These are phyloP conservation scores for Logfia minima DNA, from an alignment of 129 eudicot genomes.

Conservation along the genomic window DNA sequence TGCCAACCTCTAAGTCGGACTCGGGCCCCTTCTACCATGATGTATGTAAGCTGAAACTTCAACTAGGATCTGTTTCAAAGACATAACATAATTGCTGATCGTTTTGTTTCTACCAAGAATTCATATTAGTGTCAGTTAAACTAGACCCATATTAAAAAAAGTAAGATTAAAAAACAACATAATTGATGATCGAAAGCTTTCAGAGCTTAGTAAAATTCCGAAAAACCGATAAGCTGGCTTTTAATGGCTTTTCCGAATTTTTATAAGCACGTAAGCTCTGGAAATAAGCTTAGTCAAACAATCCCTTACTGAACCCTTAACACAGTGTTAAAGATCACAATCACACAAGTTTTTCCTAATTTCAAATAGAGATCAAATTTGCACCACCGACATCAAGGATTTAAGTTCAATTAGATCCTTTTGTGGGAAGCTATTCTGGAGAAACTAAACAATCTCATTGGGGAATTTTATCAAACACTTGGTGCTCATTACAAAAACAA, in stretches of 20 bases:
- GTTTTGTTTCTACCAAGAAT: not conserved
- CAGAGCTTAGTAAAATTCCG: too few relatives aligned
- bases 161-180: not conserved
- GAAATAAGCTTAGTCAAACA: not conserved
- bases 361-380: not conserved
- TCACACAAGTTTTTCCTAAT: not conserved
- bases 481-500: not conserved
- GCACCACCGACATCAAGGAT: not conserved
- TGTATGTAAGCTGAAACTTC: conserved; percentile 21
- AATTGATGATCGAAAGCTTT: not conserved
- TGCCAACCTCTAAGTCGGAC: conserved; percentile 80
- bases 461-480: not conserved
- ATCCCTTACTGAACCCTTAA: not conserved
- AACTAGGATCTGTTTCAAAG: conserved; percentile 1
- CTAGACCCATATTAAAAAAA: not conserved
- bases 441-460: not conserved
- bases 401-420: not conserved
- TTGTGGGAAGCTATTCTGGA: not conserved
- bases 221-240: not conserved
- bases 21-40: conserved; percentile 63
- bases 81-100: not conserved
- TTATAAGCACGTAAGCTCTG: not conserved
- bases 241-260: not conserved
- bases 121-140: not conserved
- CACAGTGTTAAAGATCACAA: too few relatives aligned